Percentiles rank a stretch among this genome's conserved stretches.
Conservation (phyloP, 805 yeast species). For the Pichia exigua region DNA sequence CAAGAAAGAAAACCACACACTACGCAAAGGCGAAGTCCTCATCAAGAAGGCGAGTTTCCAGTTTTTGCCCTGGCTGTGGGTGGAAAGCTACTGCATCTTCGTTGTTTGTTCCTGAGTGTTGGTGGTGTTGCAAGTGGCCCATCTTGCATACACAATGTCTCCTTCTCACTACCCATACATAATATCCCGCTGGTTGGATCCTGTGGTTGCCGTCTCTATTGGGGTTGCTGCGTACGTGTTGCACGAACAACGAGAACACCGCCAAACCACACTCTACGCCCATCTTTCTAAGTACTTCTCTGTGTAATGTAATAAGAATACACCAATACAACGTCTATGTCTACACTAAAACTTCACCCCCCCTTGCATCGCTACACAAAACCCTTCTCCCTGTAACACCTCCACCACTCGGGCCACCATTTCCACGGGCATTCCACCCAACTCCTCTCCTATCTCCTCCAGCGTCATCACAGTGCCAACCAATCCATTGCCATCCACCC, state of each 20-base stretch:
- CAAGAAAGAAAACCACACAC: too few species aligned
- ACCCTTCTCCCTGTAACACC: not conserved
- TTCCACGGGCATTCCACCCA: not conserved
- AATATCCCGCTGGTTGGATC: conserved; percentile 49
- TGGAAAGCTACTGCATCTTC: too few species aligned
- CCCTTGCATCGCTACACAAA: not conserved
- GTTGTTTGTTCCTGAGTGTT: too few species aligned
- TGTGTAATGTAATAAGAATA: too few species aligned
- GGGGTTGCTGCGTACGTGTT: conserved; percentile 59
- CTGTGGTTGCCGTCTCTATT: conserved; percentile 52
- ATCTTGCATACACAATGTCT: not conserved
- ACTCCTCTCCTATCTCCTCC: not conserved
- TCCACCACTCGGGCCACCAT: not conserved
- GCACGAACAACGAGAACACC: conserved; percentile 44
- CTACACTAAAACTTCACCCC: not conserved
- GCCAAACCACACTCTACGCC: not conserved
- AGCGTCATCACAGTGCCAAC: not conserved
- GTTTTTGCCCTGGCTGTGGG: too few species aligned
- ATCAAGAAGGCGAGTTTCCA: too few species aligned
- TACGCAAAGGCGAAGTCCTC: too few species aligned
- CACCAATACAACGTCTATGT: too few species aligned
- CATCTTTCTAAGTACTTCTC: not conserved
- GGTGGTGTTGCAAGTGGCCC: too few species aligned
- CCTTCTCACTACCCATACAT: conserved; percentile 33
- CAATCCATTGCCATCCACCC: not conserved